Conservation (phyloP, 768 basidiomycete species). For the Boletellus ananas region DNA sequence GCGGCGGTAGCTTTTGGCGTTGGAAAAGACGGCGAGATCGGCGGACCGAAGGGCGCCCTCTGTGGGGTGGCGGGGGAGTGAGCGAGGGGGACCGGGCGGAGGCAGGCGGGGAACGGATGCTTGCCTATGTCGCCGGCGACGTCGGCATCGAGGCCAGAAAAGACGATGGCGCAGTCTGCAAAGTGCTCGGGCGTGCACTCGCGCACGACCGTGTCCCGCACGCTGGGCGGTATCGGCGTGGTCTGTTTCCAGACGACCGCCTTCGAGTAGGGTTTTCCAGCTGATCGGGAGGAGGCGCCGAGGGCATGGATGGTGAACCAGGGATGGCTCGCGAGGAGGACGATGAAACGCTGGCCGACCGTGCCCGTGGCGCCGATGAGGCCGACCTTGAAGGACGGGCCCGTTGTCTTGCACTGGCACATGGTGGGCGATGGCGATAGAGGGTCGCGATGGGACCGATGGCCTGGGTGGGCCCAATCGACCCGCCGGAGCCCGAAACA, state of each 20-base stretch:
- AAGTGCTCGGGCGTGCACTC: slow-evolving; percentile 80
- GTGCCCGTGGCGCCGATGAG: slow-evolving; percentile 89
- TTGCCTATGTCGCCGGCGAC: slow-evolving; percentile 93
- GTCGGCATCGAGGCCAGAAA: slow-evolving; percentile 94
- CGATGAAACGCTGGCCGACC: slow-evolving; percentile 94
- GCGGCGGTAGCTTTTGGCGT: slow-evolving; percentile 93
- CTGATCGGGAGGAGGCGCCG: slow-evolving; percentile 85
- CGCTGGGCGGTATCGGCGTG: slow-evolving; percentile 63
- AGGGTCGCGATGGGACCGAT: neutral
- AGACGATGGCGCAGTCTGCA: slow-evolving; percentile 77
- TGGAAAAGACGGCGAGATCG: slow-evolving; percentile 91
- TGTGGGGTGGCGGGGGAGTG: slow-evolving; percentile 31
- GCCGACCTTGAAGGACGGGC: slow-evolving; percentile 51
- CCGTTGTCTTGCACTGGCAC: slow-evolving; percentile 18
- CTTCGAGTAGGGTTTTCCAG: slow-evolving; percentile 72
- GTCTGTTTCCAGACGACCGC: slow-evolving; percentile 89
- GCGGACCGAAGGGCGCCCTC: slow-evolving; percentile 84
- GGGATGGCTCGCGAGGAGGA: slow-evolving; percentile 81
- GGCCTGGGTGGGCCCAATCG: neutral
- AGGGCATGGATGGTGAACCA: slow-evolving; percentile 86
- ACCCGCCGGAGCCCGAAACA: neutral
- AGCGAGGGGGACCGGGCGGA: neutral
- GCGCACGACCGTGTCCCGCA: slow-evolving; percentile 54
- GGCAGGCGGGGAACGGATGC: neutral
- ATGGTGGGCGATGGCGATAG: slow-evolving; percentile 15